Percentiles rank a stretch among this genome's conserved stretches.
Conservation (phyloP, 129 eudicot species). For the Pittosporum tobira region DNA sequence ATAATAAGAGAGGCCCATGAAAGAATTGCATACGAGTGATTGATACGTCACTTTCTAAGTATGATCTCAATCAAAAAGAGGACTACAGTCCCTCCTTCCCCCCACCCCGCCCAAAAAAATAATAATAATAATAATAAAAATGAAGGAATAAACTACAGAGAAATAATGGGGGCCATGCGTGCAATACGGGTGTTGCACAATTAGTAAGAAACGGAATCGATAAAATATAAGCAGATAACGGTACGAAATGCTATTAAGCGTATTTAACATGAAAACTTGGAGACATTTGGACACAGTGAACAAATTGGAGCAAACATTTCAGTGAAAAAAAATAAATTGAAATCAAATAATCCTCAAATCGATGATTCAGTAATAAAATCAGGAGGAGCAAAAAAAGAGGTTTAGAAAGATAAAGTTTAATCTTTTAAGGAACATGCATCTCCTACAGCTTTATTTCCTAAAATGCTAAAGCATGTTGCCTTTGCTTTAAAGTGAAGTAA, state of each 20-base stretch:
- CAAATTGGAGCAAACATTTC: not conserved
- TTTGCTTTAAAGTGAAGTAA: not conserved
- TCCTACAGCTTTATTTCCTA: not conserved
- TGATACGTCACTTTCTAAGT: constrained; percentile 6
- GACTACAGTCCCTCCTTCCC: too few species aligned
- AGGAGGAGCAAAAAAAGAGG: not conserved
- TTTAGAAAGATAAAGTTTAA: not conserved
- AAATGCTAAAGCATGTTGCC: not conserved
- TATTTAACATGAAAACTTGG: not conserved
- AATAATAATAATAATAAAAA: too few species aligned
- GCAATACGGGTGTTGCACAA: not conserved
- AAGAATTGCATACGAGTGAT: not conserved
- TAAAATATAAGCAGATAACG: too few species aligned
- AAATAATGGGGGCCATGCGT: not conserved
- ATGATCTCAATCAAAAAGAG: not conserved
- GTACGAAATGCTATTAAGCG: too few species aligned
- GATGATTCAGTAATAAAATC: too few species aligned
- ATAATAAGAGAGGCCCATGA: not conserved
- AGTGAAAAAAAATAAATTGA: too few species aligned
- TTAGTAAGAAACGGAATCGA: too few species aligned
- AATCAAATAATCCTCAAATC: not conserved
- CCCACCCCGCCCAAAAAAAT: too few species aligned
- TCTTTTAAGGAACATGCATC: not conserved
- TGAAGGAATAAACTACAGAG: not conserved
- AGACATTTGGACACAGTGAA: not conserved